These are phyloP conservation scores for Flaveria robusta DNA, from an alignment of 129 eudicot species.

Conservation along the genomic window DNA sequence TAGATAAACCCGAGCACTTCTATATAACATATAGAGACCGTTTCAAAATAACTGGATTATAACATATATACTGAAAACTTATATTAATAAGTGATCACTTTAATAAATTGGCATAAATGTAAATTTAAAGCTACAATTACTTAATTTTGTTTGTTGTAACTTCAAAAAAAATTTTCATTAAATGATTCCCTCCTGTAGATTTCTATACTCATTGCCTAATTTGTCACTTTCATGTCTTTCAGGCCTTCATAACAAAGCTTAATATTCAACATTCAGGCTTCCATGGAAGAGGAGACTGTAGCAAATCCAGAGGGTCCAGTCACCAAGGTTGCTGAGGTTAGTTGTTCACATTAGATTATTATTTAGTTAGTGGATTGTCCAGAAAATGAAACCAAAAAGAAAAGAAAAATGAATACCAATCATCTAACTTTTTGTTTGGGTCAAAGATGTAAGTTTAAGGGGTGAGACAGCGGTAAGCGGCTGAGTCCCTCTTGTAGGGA, in stretches of 20 bases:
- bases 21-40: too few species aligned
- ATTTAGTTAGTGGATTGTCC: not conserved
- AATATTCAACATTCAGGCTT: slow-evolving; percentile 22
- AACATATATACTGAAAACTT: too few species aligned
- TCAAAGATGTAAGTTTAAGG: too few species aligned
- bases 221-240: slow-evolving; percentile 9
- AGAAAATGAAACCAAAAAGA: not conserved
- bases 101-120: slow-evolving; percentile 18
- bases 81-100: not conserved
- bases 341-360: not conserved
- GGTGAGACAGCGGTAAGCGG: too few species aligned
- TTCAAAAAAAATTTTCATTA: slow-evolving; percentile 9
- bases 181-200: not conserved
- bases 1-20: too few species aligned
- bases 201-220: slow-evolving; percentile 7
- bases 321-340: slow-evolving; percentile 54
- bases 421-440: too few species aligned
- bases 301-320: slow-evolving; percentile 56
- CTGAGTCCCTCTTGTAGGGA: too few species aligned
- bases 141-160: slow-evolving; percentile 24
- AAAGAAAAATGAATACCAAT: too few species aligned
- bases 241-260: slow-evolving; percentile 11
- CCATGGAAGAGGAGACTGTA: slow-evolving; percentile 61
- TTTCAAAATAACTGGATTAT: too few species aligned
- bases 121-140: slow-evolving; percentile 24